Percentiles rank a stretch among this genome's conserved stretches.
phyloP scores from a whole-genome alignment of 345 rosid genomes.

The Salix suchowensis region DNA sequence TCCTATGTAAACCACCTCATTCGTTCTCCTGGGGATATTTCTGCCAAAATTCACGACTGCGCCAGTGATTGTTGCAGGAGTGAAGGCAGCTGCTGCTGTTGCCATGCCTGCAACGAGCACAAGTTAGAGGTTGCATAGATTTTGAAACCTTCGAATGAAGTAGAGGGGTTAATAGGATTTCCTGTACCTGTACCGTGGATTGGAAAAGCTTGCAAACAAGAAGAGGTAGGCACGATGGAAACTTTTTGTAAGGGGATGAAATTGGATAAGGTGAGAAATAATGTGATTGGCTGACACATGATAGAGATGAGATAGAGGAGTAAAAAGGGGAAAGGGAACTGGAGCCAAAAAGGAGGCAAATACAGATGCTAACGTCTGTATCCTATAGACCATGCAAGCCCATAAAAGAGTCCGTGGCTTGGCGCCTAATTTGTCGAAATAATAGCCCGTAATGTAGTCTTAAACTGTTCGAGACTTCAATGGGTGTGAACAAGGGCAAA shows the following conservation, averaged over 20 bases:
- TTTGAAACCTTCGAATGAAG: background rate
- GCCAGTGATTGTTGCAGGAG: constrained; percentile 18
- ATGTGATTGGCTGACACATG: background rate
- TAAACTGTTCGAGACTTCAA: too few relatives aligned
- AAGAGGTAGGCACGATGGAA: background rate
- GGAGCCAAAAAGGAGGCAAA: background rate
- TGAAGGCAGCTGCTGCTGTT: constrained; percentile 17
- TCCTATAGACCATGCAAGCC: background rate
- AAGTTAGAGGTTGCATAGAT: background rate
- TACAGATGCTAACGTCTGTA: background rate
- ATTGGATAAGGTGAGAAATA: background rate
- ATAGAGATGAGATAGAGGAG: background rate
- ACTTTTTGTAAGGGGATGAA: background rate
- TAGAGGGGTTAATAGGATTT: background rate
- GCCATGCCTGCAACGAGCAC: constrained; percentile 7
- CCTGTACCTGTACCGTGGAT: background rate
- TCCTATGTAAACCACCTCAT: constrained; percentile 26
- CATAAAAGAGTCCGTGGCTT: background rate
- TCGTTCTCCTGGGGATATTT: constrained; percentile 10
- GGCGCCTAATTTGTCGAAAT: background rate
- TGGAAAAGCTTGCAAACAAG: background rate
- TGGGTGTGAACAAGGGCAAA: background rate
- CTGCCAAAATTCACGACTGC: constrained; percentile 9
- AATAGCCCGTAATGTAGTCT: background rate
- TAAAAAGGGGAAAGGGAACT: background rate